Percentiles rank a stretch among this genome's conserved stretches.
phyloP scores from a whole-genome alignment of 768 basidiomycete genomes.

The Lanmaoa pseudosensibilis region DNA sequence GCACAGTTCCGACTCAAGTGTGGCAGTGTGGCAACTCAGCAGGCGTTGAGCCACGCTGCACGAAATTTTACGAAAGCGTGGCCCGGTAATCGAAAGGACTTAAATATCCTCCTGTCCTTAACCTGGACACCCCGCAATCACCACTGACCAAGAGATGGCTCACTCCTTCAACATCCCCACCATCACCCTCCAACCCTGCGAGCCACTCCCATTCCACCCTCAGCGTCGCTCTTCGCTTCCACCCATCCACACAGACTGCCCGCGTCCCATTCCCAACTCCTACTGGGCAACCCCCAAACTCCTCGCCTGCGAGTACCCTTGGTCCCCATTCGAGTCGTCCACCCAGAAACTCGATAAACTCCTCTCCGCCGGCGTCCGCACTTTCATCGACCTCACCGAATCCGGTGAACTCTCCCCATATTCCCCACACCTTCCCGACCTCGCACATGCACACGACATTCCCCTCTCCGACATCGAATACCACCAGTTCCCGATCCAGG shows the following conservation, averaged over 20 bases:
- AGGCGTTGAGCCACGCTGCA: constrained; percentile 14
- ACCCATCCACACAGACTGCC: constrained; percentile 16
- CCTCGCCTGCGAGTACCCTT: constrained; percentile 82
- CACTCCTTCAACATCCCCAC: constrained; percentile 5
- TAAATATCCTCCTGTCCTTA: constrained; percentile 14
- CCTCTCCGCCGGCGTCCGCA: constrained; percentile 69
- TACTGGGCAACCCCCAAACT: constrained; percentile 78
- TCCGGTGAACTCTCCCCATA: constrained; percentile 73
- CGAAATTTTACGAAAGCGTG: background rate
- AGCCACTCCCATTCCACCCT: background rate
- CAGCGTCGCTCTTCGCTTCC: constrained; percentile 23
- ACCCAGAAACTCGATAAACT: constrained; percentile 74
- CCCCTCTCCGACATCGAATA: constrained; percentile 60
- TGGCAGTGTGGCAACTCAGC: constrained; percentile 12
- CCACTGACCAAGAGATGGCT: constrained; percentile 6
- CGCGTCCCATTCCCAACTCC: constrained; percentile 76
- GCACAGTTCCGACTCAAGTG: background rate
- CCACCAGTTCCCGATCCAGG: constrained; percentile 76
- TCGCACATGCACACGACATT: constrained; percentile 57
- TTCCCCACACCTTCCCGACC: constrained; percentile 50
- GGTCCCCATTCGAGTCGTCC: constrained; percentile 54
- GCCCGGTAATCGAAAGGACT: constrained; percentile 2
- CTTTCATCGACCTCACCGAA: constrained; percentile 85
- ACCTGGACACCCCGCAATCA: constrained; percentile 6
- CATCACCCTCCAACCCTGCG: constrained; percentile 9